These are phyloP conservation scores for Hyaloscypha finlandica DNA, from an alignment of 495 filamentous ascomycete species.

Conservation along the genomic window DNA sequence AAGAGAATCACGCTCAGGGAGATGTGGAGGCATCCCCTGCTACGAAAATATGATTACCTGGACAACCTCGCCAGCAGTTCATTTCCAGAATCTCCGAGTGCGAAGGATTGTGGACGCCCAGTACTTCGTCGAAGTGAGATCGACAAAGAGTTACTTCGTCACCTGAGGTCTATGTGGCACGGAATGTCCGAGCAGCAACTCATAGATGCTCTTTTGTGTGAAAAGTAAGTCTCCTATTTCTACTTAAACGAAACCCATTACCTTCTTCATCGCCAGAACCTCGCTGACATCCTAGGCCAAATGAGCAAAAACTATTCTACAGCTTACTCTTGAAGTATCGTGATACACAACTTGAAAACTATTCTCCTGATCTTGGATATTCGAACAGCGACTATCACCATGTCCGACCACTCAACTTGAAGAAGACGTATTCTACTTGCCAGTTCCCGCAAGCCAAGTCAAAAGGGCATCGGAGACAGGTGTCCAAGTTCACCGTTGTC, in stretches of 20 bases:
- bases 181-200: slow-evolving; percentile 70
- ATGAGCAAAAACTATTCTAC: slow-evolving; percentile 92
- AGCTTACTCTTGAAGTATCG: slow-evolving; percentile 76
- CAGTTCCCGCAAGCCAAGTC: slow-evolving; percentile 45
- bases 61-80: slow-evolving; percentile 47
- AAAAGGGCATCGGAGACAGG: slow-evolving; percentile 51
- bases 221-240: slow-evolving; percentile 56
- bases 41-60: slow-evolving; percentile 76
- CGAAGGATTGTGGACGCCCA: slow-evolving; percentile 30
- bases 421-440: slow-evolving; percentile 49
- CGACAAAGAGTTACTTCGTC: slow-evolving; percentile 76
- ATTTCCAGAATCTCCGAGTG: slow-evolving; percentile 23
- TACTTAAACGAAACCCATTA: neutral
- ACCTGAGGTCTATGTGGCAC: slow-evolving; percentile 88
- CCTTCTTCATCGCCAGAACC: neutral
- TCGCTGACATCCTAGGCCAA: slow-evolving; percentile 52
- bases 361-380: slow-evolving; percentile 69
- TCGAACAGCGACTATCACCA: slow-evolving; percentile 90
- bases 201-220: slow-evolving; percentile 61
- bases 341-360: slow-evolving; percentile 82
- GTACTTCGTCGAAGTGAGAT: slow-evolving; percentile 56
- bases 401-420: slow-evolving; percentile 55
- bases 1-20: slow-evolving; percentile 72
- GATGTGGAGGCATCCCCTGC: slow-evolving; percentile 82
- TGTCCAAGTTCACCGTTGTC: slow-evolving; percentile 72